phyloP scores from a whole-genome alignment of 2,329 filamentous ascomycete species.

The Botryotinia narcissicola region DNA sequence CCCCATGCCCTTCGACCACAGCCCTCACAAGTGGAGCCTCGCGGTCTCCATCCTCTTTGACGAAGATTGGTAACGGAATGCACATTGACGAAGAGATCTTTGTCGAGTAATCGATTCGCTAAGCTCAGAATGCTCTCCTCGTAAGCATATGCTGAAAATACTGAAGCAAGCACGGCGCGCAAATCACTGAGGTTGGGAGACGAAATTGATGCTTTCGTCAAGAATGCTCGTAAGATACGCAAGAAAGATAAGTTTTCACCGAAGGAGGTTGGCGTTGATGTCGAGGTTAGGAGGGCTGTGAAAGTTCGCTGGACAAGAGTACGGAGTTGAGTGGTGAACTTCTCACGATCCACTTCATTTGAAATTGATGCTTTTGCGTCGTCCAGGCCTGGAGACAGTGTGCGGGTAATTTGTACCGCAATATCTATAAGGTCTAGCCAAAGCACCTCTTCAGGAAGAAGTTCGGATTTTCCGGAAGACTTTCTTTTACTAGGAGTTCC shows the following conservation, averaged over 20 bases:
- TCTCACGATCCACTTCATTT: slow-evolving; percentile 51
- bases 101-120: slow-evolving; percentile 81
- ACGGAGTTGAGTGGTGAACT: slow-evolving; percentile 66
- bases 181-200: slow-evolving; percentile 87
- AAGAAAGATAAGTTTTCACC: slow-evolving; percentile 72
- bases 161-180: slow-evolving; percentile 77
- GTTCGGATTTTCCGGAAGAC: slow-evolving; percentile 41
- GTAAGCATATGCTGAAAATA: slow-evolving; percentile 94
- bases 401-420: slow-evolving; percentile 62
- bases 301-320: slow-evolving; percentile 86
- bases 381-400: slow-evolving; percentile 56
- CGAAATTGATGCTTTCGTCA: slow-evolving; percentile 74
- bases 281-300: slow-evolving; percentile 77
- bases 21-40: slow-evolving; percentile 81
- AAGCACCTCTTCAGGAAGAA: slow-evolving; percentile 54
- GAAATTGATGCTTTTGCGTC: slow-evolving; percentile 34
- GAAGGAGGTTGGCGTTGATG: slow-evolving; percentile 48
- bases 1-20: slow-evolving; percentile 86
- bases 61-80: slow-evolving; percentile 70
- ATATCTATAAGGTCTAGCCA: slow-evolving; percentile 62
- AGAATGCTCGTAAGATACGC: slow-evolving; percentile 82
- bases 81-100: slow-evolving; percentile 84
- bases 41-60: slow-evolving; percentile 84
- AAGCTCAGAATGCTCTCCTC: slow-evolving; percentile 85
- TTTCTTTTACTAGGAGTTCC: slow-evolving; percentile 52